A percentile compares a stretch with the other conserved stretches of the same genome.
Conservation (phyloP, 805 yeast genomes). For the Saccharomycopsis vini region DNA sequence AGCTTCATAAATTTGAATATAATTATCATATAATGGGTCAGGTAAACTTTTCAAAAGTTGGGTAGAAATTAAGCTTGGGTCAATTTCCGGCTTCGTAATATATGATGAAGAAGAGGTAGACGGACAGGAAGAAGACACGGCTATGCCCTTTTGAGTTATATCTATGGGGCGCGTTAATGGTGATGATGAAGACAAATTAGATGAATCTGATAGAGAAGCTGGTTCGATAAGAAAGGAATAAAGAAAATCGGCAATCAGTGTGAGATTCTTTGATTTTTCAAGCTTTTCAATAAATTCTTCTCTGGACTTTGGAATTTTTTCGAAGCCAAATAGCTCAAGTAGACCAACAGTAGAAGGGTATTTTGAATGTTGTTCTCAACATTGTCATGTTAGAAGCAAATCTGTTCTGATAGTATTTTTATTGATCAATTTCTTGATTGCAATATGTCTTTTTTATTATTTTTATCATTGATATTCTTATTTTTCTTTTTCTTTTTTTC, state of each 20-base stretch:
- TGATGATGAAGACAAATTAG: not conserved
- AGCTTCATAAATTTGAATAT: not conserved
- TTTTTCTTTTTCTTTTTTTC: too few species aligned
- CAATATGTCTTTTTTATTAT: too few species aligned
- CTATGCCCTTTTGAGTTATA: too few species aligned
- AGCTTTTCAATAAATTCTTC: not conserved
- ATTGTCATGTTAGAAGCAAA: too few species aligned
- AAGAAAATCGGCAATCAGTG: not conserved
- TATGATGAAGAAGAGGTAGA: not conserved
- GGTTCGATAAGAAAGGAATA: conserved; percentile 4
- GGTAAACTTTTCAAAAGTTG: not conserved
- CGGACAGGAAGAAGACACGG: too few species aligned
- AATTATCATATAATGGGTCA: not conserved
- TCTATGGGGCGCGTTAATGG: too few species aligned
- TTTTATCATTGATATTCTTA: too few species aligned
- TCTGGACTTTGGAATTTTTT: not conserved
- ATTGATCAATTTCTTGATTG: too few species aligned
- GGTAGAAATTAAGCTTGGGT: not conserved
- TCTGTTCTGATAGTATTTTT: too few species aligned
- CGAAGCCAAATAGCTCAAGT: not conserved
- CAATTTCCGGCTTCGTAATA: conserved; percentile 1
- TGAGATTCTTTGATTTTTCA: not conserved
- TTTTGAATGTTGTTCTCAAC: too few species aligned
- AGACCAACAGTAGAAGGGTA: not conserved
- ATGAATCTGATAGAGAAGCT: not conserved